These are phyloP conservation scores for Hypoxylon subgilvum DNA, from an alignment of 495 filamentous ascomycete species.

Conservation along the genomic window DNA sequence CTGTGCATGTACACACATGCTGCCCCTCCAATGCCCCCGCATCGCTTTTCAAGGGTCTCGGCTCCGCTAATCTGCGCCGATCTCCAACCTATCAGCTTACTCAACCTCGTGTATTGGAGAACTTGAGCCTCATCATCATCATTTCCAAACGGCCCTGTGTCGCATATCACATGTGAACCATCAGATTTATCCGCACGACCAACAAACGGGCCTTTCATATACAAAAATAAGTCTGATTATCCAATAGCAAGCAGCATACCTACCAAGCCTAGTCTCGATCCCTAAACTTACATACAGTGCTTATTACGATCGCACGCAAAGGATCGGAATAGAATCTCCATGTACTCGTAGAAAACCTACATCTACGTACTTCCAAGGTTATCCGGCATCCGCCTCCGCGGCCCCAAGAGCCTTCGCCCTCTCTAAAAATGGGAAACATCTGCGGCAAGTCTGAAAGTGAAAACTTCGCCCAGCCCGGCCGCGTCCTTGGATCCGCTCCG, in stretches of 20 bases:
- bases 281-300: neutral
- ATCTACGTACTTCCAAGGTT: too few relatives aligned
- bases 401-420: too few relatives aligned
- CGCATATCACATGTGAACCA: constrained; percentile 11
- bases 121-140: constrained; percentile 20
- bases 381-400: too few relatives aligned
- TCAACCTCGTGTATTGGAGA: constrained; percentile 19
- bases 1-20: neutral
- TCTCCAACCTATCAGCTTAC: constrained; percentile 18
- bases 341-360: too few relatives aligned
- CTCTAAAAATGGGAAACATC: constrained; percentile 75
- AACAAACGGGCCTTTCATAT: neutral
- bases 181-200: neutral
- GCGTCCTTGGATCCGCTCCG: constrained; percentile 62
- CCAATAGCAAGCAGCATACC: too few relatives aligned
- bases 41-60: constrained; percentile 7
- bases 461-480: constrained; percentile 67
- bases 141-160: constrained; percentile 4
- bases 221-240: too few relatives aligned
- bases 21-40: constrained; percentile 14
- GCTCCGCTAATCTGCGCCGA: constrained; percentile 3
- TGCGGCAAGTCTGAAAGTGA: constrained; percentile 70
- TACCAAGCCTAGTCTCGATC: neutral
- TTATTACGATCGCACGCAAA: too few relatives aligned
- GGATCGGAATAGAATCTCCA: too few relatives aligned